phyloP scores from a whole-genome alignment of 495 filamentous ascomycete genomes.

The Penicillium coprophilum region DNA sequence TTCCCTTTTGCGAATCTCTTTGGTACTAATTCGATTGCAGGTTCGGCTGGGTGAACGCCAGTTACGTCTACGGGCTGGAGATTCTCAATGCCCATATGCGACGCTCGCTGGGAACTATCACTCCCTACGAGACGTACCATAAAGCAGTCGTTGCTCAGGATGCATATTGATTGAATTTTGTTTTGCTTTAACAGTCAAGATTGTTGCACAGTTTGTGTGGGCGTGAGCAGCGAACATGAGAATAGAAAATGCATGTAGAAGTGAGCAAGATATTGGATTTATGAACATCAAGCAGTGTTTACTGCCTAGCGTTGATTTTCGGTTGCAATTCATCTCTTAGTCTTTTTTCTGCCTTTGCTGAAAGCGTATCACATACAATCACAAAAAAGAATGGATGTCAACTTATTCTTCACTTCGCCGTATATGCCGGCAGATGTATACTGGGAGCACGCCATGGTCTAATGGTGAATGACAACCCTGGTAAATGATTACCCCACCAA shows the following conservation, averaged over 20 bases:
- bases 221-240: neutral
- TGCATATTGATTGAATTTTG: conserved; percentile 16
- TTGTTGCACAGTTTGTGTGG: neutral
- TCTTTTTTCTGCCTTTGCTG: neutral
- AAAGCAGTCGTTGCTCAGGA: conserved; percentile 40
- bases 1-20: neutral
- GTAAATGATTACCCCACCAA: neutral
- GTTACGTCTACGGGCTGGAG: conserved; percentile 85
- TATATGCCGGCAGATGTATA: neutral
- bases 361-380: neutral
- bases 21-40: conserved; percentile 51
- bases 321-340: neutral
- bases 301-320: neutral
- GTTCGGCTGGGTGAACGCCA: conserved; percentile 98
- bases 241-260: conserved; percentile 1
- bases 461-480: neutral
- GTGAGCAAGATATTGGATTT: neutral
- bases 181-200: neutral
- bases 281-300: conserved; percentile 4
- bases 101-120: conserved; percentile 79
- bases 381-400: neutral
- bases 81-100: conserved; percentile 81
- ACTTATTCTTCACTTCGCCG: neutral
- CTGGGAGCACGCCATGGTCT: neutral
- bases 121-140: conserved; percentile 70